A percentile compares a stretch with the other conserved stretches of the same genome.
Conservation (phyloP, 768 basidiomycete species). For the Terana coerulea region DNA sequence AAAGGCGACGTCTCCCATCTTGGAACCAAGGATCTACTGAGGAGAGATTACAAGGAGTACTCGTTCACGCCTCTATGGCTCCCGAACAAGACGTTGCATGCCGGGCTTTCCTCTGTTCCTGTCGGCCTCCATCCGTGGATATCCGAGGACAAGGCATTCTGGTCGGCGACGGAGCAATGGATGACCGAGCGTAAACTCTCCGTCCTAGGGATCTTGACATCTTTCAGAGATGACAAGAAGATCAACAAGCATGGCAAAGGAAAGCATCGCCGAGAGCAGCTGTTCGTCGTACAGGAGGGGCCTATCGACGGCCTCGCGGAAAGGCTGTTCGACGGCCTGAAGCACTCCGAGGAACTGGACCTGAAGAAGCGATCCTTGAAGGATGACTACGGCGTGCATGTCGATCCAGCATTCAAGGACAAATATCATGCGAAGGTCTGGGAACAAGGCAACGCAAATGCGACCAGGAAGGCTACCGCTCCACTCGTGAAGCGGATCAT, state of each 20-base stretch:
- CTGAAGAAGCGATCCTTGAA: constrained; percentile 39
- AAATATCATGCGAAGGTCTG: constrained; percentile 44
- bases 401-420: constrained; percentile 28
- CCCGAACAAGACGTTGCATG: constrained; percentile 40
- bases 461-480: constrained; percentile 63
- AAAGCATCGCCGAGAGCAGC: constrained; percentile 64
- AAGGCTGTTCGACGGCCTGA: constrained; percentile 56
- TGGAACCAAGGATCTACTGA: constrained; percentile 69
- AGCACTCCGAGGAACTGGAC: constrained; percentile 47
- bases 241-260: constrained; percentile 41
- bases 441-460: constrained; percentile 59
- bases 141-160: constrained; percentile 39
- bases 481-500: constrained; percentile 62
- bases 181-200: constrained; percentile 62
- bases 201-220: constrained; percentile 78
- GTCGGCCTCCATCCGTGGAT: constrained; percentile 59
- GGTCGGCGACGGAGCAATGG: constrained; percentile 45
- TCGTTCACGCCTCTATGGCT: constrained; percentile 43
- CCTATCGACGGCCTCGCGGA: constrained; percentile 35
- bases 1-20: constrained; percentile 72
- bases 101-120: constrained; percentile 84
- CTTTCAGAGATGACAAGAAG: constrained; percentile 48
- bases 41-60: constrained; percentile 97
- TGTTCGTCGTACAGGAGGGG: constrained; percentile 55
- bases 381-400: constrained; percentile 22